phyloP scores from a whole-genome alignment of 2,329 filamentous ascomycete genomes.

The Scopulariopsis brevicaulis region DNA sequence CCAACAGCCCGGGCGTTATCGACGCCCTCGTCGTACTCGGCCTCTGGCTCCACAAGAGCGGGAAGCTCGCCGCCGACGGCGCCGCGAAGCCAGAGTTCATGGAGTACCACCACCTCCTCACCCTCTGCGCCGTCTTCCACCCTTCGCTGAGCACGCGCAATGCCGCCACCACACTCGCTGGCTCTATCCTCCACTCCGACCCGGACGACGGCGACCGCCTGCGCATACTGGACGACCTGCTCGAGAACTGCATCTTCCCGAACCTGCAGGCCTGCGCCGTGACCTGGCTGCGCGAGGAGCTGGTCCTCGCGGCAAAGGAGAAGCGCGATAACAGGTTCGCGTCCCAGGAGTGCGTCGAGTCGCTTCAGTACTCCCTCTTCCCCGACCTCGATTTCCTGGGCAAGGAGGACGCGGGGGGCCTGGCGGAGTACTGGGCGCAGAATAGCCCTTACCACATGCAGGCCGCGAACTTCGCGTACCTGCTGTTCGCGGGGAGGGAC shows the following conservation, averaged over 20 bases:
- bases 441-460: constrained; percentile 45
- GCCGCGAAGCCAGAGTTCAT: constrained; percentile 36
- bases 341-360: constrained; percentile 42
- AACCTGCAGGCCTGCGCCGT: constrained; percentile 51
- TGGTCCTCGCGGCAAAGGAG: constrained; percentile 31
- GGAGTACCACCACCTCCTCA: constrained; percentile 48
- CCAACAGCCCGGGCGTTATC: constrained; percentile 38
- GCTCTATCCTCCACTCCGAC: constrained; percentile 43
- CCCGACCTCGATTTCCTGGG: constrained; percentile 39
- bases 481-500: constrained; percentile 27
- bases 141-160: constrained; percentile 41
- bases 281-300: constrained; percentile 52
- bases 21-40: constrained; percentile 50
- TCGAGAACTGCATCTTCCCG: constrained; percentile 55
- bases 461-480: constrained; percentile 48
- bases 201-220: constrained; percentile 47
- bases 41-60: constrained; percentile 43
- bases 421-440: constrained; percentile 40
- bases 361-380: constrained; percentile 51
- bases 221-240: constrained; percentile 50
- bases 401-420: constrained; percentile 25
- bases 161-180: constrained; percentile 40
- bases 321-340: constrained; percentile 29
- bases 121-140: constrained; percentile 46
- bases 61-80: constrained; percentile 23